Conservation (phyloP, 2,329 filamentous ascomycete genomes). For the Neoascochyta sp. region DNA sequence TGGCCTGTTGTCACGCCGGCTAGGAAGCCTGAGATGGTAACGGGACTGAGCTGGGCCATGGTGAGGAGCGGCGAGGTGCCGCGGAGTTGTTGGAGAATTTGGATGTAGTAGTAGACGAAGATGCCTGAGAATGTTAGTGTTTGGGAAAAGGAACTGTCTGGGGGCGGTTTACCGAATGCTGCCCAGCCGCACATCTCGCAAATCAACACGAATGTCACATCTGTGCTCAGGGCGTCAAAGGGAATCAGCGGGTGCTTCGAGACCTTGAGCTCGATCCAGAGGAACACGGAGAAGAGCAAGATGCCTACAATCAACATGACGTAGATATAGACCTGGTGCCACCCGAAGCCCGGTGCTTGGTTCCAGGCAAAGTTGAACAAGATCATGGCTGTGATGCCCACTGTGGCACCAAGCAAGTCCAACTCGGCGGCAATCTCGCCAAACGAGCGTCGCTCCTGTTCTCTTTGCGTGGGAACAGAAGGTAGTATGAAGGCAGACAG, state of each 20-base stretch:
- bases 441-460: conserved; percentile 9
- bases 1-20: conserved; percentile 32
- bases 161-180: conserved; percentile 24
- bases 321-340: conserved; percentile 56
- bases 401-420: conserved; percentile 45
- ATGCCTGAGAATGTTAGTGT: conserved; percentile 12
- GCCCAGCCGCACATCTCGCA: conserved; percentile 48
- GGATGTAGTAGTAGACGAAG: conserved; percentile 32
- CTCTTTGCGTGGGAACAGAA: conserved; percentile 16
- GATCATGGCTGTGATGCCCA: conserved; percentile 53
- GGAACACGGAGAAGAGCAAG: conserved; percentile 53
- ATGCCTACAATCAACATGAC: conserved; percentile 56
- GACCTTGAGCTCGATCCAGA: conserved; percentile 48
- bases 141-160: not conserved
- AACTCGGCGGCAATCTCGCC: conserved; percentile 33
- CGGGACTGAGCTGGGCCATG: conserved; percentile 25
- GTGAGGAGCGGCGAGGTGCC: conserved; percentile 23
- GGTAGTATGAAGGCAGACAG: conserved; percentile 44
- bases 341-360: conserved; percentile 59
- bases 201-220: conserved; percentile 54
- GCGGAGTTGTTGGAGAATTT: conserved; percentile 26
- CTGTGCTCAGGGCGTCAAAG: conserved; percentile 48
- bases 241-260: conserved; percentile 56
- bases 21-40: conserved; percentile 26
- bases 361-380: conserved; percentile 67